phyloP scores from a whole-genome alignment of 306 rosid species.

The Dryas octopetala region DNA sequence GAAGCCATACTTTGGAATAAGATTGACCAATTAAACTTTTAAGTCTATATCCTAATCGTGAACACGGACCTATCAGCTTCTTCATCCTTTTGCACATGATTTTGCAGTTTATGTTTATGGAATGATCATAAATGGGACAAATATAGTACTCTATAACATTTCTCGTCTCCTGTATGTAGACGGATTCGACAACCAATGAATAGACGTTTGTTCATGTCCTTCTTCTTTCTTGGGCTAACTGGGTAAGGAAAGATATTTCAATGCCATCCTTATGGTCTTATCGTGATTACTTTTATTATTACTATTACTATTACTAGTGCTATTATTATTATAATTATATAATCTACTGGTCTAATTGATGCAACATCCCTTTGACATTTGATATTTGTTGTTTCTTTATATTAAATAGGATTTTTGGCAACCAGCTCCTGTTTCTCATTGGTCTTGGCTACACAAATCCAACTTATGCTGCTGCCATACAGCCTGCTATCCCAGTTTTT shows the following conservation, averaged over 20 bases:
- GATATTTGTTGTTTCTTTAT: constrained; percentile 32
- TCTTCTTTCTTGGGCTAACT: constrained; percentile 88
- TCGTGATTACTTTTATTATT: constrained; percentile 12
- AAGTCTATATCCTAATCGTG: not conserved
- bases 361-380: constrained; percentile 23
- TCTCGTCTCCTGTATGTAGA: constrained; percentile 44
- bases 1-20: not conserved
- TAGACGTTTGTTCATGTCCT: constrained; percentile 50
- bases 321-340: not conserved
- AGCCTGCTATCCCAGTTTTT: constrained; percentile 90
- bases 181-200: constrained; percentile 71
- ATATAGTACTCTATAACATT: constrained; percentile 7
- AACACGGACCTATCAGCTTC: not conserved
- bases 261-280: constrained; percentile 10
- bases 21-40: not conserved
- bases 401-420: constrained; percentile 77
- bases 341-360: constrained; percentile 6
- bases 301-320: too few species aligned
- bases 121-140: constrained; percentile 12
- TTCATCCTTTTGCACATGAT: not conserved
- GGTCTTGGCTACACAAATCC: constrained; percentile 97
- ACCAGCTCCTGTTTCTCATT: constrained; percentile 91
- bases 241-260: constrained; percentile 51
- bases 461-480: constrained; percentile 92
- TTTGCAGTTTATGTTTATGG: constrained; percentile 16